Evolutionary conservation across 75 land plant genomes (phyloP).

Genomic region (Adiantum capillusveneris): DNA sequence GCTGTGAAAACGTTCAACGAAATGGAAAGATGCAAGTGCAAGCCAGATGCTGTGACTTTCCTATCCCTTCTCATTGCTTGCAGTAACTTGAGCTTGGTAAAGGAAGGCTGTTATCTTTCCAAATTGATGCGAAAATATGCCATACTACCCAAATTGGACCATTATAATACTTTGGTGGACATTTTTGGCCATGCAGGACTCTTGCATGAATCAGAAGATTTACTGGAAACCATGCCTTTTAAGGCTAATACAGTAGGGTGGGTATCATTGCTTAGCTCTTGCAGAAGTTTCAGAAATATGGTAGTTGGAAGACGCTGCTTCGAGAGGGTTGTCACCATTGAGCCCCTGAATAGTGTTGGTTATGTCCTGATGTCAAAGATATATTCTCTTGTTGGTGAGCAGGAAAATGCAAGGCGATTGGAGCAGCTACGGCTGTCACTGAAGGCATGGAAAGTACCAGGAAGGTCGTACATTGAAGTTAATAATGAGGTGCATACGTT

Average conservation of each 20-base stretch:
- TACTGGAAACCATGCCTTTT: slow-evolving; percentile 9
- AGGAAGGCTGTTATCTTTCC: slow-evolving; percentile 24
- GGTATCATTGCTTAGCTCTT: slow-evolving; percentile 7
- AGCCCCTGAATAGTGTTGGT: background rate
- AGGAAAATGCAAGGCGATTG: slow-evolving; percentile 12
- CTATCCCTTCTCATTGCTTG: slow-evolving; percentile 25
- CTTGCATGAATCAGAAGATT: background rate
- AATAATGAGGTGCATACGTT: slow-evolving; percentile 11
- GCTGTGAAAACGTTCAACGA: slow-evolving; percentile 5
- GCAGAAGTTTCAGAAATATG: background rate
- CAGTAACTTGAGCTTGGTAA: slow-evolving; percentile 27
- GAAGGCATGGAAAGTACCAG: slow-evolving; percentile 4
- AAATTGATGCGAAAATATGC: slow-evolving; percentile 22
- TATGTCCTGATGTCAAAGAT: slow-evolving; percentile 19
- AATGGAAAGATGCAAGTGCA: slow-evolving; percentile 19
- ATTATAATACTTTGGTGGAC: slow-evolving; percentile 32
- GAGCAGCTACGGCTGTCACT: slow-evolving; percentile 5
- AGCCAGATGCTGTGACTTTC: slow-evolving; percentile 30
- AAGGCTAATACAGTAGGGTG: slow-evolving; percentile 8
- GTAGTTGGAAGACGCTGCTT: slow-evolving; percentile 3
- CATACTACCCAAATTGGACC: slow-evolving; percentile 13
- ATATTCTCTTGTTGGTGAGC: slow-evolving; percentile 17
- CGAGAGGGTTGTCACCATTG: background rate
- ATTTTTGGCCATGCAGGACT: slow-evolving; percentile 6
- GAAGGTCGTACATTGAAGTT: slow-evolving; percentile 18